Conservation (phyloP, 164 flowering plant species). For the Dillenia turbinata region DNA sequence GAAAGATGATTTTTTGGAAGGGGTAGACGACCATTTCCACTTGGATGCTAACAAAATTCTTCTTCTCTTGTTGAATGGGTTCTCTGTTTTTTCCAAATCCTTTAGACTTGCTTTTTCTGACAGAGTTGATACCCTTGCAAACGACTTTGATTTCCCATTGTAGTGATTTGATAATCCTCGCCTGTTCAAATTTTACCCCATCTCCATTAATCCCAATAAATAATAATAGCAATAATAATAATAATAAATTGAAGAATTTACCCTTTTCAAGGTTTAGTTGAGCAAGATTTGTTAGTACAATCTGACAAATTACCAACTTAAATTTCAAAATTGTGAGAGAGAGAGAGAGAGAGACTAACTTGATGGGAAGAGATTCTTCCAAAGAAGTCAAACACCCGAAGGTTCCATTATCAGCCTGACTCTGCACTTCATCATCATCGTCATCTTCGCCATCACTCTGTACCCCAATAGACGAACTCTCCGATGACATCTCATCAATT, state of each 20-base stretch:
- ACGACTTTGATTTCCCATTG: conserved; percentile 60
- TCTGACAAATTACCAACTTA: too few relatives aligned
- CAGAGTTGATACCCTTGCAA: conserved; percentile 41
- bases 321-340: too few relatives aligned
- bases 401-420: conserved; percentile 19
- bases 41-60: conserved; percentile 39
- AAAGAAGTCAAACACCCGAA: conserved; percentile 37
- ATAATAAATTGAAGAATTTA: too few relatives aligned
- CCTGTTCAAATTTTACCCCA: conserved; percentile 19
- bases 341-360: conserved; percentile 27
- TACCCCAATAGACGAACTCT: conserved; percentile 43
- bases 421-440: conserved; percentile 24
- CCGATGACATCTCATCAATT: conserved; percentile 21
- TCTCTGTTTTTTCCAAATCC: conserved; percentile 51
- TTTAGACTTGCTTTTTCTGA: conserved; percentile 26
- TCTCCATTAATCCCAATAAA: background rate
- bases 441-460: conserved; percentile 31
- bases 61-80: conserved; percentile 60
- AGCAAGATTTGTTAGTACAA: too few relatives aligned
- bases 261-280: too few relatives aligned
- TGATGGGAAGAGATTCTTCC: conserved; percentile 73
- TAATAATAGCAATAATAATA: background rate
- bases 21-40: conserved; percentile 6
- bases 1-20: conserved; percentile 21
- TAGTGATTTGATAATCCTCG: conserved; percentile 59